Base-by-base conservation (phyloP, 306 rosid species). In the Lathyrus oleraceus region DNA sequence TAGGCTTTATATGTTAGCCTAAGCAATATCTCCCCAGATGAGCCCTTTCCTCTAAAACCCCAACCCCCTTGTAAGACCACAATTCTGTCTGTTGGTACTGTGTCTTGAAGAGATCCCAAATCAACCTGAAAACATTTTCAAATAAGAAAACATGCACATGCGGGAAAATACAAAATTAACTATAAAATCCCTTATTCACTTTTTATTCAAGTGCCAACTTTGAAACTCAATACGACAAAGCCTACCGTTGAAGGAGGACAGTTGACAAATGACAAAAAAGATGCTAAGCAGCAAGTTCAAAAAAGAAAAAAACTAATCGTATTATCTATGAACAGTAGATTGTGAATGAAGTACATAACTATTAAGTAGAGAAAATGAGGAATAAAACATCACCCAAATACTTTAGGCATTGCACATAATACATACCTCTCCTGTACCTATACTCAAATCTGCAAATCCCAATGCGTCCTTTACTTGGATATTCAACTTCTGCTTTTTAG, bases 1-100 rank as follows among this genome's bases (percentile, higher is more conserved):
- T 95, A 95, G 40, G 99, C 97, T 82, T 91, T 95, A 83, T 95
- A 95, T 12, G 99, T 95, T 78, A 95, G 78, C 69, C 99, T 83
- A 45, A 95, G 88, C 57, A 95, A 87, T 73, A 95, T 85, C 82
- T 95, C 99, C 74, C 99, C 99, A 21, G 89, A 83, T 43, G 95
- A 91, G 15, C 91, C 77, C 70, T 79, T 89, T 48, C 89, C 82
- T 32, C 91, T 86, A 44, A 87, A 56, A 53, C 92, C 88, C 96
- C 89, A 91, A 40, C 97, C 95, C 49, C 97, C 88, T 76, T 69
- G 87, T 71, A 95, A 81, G 42, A 48, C 87, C 44, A 91, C 97
- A 77, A 95, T 86, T 79, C 86, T 85, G 76, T 95, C 99, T 17
- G 99, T 95, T 23, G 99, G 99, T 52, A 95, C 99, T 16, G 99